Evolutionary conservation across 768 basidiomycete genomes (phyloP), one percentile per base, ranked within the genome.

Genomic region (Vararia minispora): DNA sequence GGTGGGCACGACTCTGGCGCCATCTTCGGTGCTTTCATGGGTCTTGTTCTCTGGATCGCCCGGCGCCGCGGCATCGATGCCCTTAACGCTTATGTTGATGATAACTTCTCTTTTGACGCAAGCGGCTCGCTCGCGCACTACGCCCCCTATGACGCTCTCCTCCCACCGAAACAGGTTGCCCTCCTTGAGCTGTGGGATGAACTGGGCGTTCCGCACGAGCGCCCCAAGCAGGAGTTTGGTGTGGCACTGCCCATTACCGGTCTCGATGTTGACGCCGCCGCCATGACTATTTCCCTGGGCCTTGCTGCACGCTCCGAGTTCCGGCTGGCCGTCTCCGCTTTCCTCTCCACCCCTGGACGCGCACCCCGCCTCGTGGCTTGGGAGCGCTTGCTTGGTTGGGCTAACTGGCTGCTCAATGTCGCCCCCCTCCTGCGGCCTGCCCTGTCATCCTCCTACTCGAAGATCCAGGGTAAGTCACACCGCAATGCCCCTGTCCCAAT

Each of bases 151-250:
- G 13, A 48, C 1, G 26, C 21, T 1, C 24, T 16, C 12, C 39
- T 59, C 11, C 66, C 66, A 0, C 6, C 34, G 0, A 49, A 52
- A 6, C 68, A 70, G 45, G 52, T 39, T 3, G n/a, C 26, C 1
- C 53, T 68, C 1, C 58, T 71, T 0, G 27, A 25, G 2, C 54
- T 69, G 1, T 68, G 61, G 58, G 67, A 70, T 44, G 30, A 52
- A 1, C 45, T 68, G 12, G 56, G 61, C 0, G 50, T 67, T 10
- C 64, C 63, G 0, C 64, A 69, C 44, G 53, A 62, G 6, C 39
- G 48, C 7, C 21, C 32, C 2, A 71, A 70, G 40, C 69, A 71
- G 43, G 7, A 63, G 0, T 58, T n/a, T 12, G 64, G 62, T 0
- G 44, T 33, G 1, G 11, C 37, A 7, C 11, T 39, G 5, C 44